Conservation (phyloP, 1,284 basidiomycete species). For the Amylostereum areolatum region DNA sequence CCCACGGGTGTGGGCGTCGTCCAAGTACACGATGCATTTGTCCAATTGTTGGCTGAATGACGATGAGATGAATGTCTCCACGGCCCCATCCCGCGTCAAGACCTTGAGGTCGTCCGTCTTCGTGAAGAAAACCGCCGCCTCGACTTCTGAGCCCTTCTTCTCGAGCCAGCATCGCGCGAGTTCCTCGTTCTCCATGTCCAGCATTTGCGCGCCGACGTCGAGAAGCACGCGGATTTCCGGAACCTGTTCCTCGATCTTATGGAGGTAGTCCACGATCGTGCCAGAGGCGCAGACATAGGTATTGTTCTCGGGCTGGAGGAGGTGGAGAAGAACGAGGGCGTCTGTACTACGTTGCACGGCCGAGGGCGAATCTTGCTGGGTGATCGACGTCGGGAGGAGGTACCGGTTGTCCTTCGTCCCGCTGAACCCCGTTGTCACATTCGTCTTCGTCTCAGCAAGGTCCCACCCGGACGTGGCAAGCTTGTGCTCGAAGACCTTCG, state of each 20-base stretch:
- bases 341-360: constrained; percentile 40
- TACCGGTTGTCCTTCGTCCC: constrained; percentile 51
- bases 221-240: constrained; percentile 40
- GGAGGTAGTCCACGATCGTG: constrained; percentile 24
- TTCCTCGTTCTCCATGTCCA: constrained; percentile 40
- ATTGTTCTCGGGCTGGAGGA: constrained; percentile 39
- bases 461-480: constrained; percentile 49
- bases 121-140: constrained; percentile 44
- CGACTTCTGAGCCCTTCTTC: constrained; percentile 18
- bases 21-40: constrained; percentile 45
- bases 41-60: constrained; percentile 35
- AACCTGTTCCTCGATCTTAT: constrained; percentile 23
- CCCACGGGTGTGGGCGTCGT: constrained; percentile 53
- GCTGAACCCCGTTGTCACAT: constrained; percentile 46
- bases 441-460: constrained; percentile 31
- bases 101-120: constrained; percentile 38
- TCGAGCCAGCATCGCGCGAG: constrained; percentile 36
- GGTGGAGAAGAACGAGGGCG: constrained; percentile 38
- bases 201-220: constrained; percentile 53
- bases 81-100: constrained; percentile 30
- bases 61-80: constrained; percentile 36
- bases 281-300: constrained; percentile 25
- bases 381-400: constrained; percentile 40
- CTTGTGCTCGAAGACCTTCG: constrained; percentile 42
- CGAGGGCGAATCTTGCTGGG: constrained; percentile 34